Percentiles rank a stretch among this genome's conserved stretches.
phyloP scores from a whole-genome alignment of 805 yeast genomes.

The Cyberlindnera mrakii region DNA sequence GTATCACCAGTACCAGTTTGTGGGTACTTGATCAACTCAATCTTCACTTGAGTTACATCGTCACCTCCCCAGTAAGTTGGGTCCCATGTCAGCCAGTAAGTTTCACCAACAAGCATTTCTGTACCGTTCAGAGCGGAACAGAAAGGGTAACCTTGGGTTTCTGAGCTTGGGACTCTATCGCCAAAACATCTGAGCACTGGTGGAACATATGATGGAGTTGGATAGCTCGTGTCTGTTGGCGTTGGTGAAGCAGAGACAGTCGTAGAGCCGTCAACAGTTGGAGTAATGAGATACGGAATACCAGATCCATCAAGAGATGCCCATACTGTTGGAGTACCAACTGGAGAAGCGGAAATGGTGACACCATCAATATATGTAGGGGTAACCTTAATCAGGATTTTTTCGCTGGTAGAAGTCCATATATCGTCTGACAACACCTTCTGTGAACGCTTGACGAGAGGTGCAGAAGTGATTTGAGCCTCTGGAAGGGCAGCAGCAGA shows the following conservation, averaged over 20 bases:
- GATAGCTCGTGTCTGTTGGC: conserved; percentile 29
- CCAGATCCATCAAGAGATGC: conserved; percentile 38
- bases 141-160: conserved; percentile 32
- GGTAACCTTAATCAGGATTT: conserved; percentile 37
- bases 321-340: conserved; percentile 35
- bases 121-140: conserved; percentile 36
- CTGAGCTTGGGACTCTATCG: conserved; percentile 31
- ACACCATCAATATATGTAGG: conserved; percentile 45
- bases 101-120: conserved; percentile 40
- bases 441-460: conserved; percentile 18
- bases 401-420: conserved; percentile 33
- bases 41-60: conserved; percentile 29
- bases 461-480: conserved; percentile 14
- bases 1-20: conserved; percentile 25
- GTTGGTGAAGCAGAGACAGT: conserved; percentile 38
- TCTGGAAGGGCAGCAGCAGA: conserved; percentile 22
- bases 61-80: conserved; percentile 36
- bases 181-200: conserved; percentile 40
- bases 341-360: conserved; percentile 36
- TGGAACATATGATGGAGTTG: conserved; percentile 33
- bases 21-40: conserved; percentile 31
- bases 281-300: conserved; percentile 36
- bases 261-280: conserved; percentile 29
- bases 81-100: conserved; percentile 45
- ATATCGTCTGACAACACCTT: conserved; percentile 20